Percentiles rank a stretch among this genome's conserved stretches.
Conservation (phyloP, 164 flowering plant species). For the Umbellularia californica region DNA sequence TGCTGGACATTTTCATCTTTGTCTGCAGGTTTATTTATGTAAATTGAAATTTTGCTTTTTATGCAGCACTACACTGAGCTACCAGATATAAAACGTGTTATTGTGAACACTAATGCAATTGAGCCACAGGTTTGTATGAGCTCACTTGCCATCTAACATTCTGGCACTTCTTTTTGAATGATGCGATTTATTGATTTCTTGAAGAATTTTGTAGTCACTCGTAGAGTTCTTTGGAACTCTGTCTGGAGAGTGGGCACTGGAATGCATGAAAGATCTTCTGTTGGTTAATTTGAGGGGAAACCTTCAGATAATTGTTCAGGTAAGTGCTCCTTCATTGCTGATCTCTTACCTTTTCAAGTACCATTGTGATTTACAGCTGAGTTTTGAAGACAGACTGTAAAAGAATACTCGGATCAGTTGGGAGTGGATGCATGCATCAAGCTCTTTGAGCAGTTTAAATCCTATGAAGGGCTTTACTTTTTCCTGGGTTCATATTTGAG, state of each 20-base stretch:
- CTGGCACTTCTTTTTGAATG: not conserved
- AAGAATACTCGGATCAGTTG: slow-evolving; percentile 95
- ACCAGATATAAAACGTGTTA: slow-evolving; percentile 94
- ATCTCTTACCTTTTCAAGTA: not conserved
- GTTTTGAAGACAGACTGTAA: slow-evolving; percentile 36
- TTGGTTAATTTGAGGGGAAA: slow-evolving; percentile 91
- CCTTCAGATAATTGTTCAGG: slow-evolving; percentile 99
- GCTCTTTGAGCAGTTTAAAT: slow-evolving; percentile 96
- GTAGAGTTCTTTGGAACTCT: slow-evolving; percentile 99
- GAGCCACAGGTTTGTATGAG: slow-evolving; percentile 82
- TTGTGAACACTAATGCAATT: slow-evolving; percentile 98
- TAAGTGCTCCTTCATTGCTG: slow-evolving; percentile 12
- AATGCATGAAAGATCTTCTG: slow-evolving; percentile 98
- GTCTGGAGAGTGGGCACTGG: slow-evolving; percentile 96
- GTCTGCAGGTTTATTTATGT: not conserved
- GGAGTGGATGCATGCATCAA: slow-evolving; percentile 92
- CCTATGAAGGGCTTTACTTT: slow-evolving; percentile 96
- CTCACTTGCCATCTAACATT: not conserved
- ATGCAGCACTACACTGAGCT: slow-evolving; percentile 94
- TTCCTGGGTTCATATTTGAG: slow-evolving; percentile 97
- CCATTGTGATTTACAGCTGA: slow-evolving; percentile 14
- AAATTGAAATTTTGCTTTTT: slow-evolving; percentile 1
- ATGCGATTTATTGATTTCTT: not conserved
- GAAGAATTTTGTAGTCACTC: slow-evolving; percentile 57
- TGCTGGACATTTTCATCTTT: not conserved